These are phyloP conservation scores for Endoconidiophora laricicola DNA, from an alignment of 2,329 filamentous ascomycete genomes.

Conservation along the genomic window DNA sequence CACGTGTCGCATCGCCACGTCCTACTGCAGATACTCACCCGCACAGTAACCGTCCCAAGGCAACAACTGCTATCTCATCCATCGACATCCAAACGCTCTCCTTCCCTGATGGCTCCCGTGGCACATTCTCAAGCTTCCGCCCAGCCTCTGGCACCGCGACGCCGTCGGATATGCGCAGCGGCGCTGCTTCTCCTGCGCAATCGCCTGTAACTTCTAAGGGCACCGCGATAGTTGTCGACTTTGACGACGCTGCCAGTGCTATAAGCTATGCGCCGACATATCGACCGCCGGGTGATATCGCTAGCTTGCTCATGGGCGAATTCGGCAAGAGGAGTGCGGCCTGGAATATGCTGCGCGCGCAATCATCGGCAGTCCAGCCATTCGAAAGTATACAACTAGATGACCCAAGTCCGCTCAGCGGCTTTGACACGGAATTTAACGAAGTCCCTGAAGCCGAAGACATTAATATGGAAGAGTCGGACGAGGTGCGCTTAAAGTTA, in stretches of 20 bases:
- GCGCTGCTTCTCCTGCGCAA: conserved; percentile 23
- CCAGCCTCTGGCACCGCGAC: conserved; percentile 21
- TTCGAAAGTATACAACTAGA: conserved; percentile 37
- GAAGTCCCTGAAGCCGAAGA: conserved; percentile 37
- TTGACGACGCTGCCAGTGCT: conserved; percentile 48
- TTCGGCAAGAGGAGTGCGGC: conserved; percentile 48
- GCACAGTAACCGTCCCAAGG: conserved; percentile 32
- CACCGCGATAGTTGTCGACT: conserved; percentile 21
- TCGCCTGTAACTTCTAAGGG: conserved; percentile 8
- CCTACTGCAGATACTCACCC: not conserved
- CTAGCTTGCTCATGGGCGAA: conserved; percentile 64
- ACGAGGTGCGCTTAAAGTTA: conserved; percentile 45
- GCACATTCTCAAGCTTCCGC: conserved; percentile 37
- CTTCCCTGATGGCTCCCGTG: conserved; percentile 51
- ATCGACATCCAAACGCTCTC: conserved; percentile 65
- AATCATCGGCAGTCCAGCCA: conserved; percentile 40
- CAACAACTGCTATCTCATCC: conserved; percentile 73
- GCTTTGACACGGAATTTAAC: conserved; percentile 67
- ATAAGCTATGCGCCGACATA: conserved; percentile 48
- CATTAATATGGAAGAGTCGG: conserved; percentile 21
- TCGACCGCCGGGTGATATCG: conserved; percentile 52
- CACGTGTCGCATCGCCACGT: not conserved
- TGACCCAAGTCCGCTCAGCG: conserved; percentile 37
- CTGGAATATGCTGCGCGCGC: conserved; percentile 49
- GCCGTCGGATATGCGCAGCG: conserved; percentile 22